phyloP scores from a whole-genome alignment of 495 filamentous ascomycete species.

The Bryoglossum gracile region DNA sequence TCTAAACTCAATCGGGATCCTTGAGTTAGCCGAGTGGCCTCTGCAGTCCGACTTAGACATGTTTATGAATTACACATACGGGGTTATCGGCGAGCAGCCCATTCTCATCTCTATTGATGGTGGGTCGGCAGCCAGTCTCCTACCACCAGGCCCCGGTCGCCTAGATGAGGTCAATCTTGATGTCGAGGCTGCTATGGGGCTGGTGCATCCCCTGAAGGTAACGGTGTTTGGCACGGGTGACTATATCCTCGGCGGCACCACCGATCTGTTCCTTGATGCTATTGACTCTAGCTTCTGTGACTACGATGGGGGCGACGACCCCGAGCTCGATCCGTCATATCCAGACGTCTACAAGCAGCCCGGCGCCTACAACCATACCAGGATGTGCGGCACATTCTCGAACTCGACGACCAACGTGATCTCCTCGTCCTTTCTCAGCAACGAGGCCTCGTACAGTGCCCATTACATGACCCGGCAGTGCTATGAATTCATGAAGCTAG shows the following conservation, averaged over 20 bases:
- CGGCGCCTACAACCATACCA: slow-evolving; percentile 48
- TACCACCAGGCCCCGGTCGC: no score
- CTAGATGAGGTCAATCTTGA: neutral
- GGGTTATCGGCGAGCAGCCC: no score
- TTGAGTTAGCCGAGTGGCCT: slow-evolving; percentile 42
- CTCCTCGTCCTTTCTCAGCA: slow-evolving; percentile 47
- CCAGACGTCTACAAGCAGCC: slow-evolving; percentile 42
- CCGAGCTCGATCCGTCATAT: slow-evolving; percentile 43
- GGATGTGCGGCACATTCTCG: slow-evolving; percentile 54
- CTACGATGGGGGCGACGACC: slow-evolving; percentile 38
- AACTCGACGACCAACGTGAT: slow-evolving; percentile 53
- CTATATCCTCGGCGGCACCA: slow-evolving; percentile 30
- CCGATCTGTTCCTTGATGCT: slow-evolving; percentile 13
- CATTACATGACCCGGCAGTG: slow-evolving; percentile 51
- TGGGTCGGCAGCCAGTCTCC: slow-evolving; percentile 16
- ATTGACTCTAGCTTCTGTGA: slow-evolving; percentile 52
- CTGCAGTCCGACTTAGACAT: slow-evolving; percentile 24
- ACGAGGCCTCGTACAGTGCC: slow-evolving; percentile 43
- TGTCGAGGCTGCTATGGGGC: slow-evolving; percentile 14
- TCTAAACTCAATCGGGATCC: slow-evolving; percentile 47
- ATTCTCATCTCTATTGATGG: slow-evolving; percentile 24
- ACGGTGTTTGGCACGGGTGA: slow-evolving; percentile 30
- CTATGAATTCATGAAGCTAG: slow-evolving; percentile 41
- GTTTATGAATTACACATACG: slow-evolving; percentile 21
- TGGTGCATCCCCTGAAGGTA: slow-evolving; percentile 30